These are phyloP conservation scores for Phytopythium cucurbitacearum DNA, from an alignment of 352 stramenopile species.

Conservation along the genomic window DNA sequence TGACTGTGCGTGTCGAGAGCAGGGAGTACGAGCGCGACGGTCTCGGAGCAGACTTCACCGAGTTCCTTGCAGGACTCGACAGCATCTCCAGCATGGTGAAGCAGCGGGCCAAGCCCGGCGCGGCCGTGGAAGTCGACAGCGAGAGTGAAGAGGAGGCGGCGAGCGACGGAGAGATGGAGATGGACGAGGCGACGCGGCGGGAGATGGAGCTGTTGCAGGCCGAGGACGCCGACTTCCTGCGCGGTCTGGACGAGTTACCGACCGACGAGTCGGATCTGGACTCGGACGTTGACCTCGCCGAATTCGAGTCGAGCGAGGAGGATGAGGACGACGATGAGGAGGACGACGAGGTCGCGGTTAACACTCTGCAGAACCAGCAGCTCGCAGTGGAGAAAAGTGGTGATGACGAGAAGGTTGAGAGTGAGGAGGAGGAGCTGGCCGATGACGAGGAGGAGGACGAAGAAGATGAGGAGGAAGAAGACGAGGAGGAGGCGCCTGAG, in stretches of 20 bases:
- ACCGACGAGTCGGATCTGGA: constrained; percentile 80
- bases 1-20: constrained; percentile 9
- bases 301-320: constrained; percentile 65
- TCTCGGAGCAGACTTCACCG: constrained; percentile 75
- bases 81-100: constrained; percentile 81
- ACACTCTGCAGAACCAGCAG: constrained; percentile 55
- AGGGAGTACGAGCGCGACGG: constrained; percentile 81
- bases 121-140: constrained; percentile 15
- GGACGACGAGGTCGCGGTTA: constrained; percentile 41
- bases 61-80: constrained; percentile 70
- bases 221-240: constrained; percentile 80
- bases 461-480: constrained; percentile 21
- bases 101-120: constrained; percentile 24
- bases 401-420: constrained; percentile 9
- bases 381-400: constrained; percentile 9
- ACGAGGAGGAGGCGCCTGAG: constrained; percentile 17
- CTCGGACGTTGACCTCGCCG: constrained; percentile 54
- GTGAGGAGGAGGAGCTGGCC: constrained; percentile 6
- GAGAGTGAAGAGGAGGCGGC: constrained; percentile 19
- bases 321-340: constrained; percentile 33
- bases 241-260: constrained; percentile 80
- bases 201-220: constrained; percentile 74
- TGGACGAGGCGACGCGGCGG: constrained; percentile 75
- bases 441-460: constrained; percentile 5
- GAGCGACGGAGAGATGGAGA: constrained; percentile 36